These are phyloP conservation scores for Clitocybe nebularis DNA, from an alignment of 1,284 basidiomycete species.

Conservation along the genomic window DNA sequence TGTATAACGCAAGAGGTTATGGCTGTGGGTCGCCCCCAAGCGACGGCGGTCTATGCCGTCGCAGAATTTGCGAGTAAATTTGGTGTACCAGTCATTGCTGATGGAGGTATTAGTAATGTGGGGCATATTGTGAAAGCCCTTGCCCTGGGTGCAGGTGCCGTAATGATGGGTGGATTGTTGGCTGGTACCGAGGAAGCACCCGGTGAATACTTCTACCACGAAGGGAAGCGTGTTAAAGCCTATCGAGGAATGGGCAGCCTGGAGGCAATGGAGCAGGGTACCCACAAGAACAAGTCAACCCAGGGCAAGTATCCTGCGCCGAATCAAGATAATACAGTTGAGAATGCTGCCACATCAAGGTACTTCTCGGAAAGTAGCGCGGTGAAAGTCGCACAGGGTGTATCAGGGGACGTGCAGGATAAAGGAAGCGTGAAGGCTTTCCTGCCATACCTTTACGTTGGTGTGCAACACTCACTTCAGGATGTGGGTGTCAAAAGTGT, in stretches of 20 bases:
- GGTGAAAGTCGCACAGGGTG: conserved; percentile 97
- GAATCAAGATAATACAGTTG: conserved; percentile 50
- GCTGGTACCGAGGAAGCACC: conserved; percentile 97
- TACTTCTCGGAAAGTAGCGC: conserved; percentile 96
- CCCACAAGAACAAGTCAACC: conserved; percentile 37
- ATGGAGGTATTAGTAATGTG: conserved; percentile 94
- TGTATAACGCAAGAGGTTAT: conserved; percentile 99
- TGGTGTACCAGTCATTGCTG: conserved; percentile 97
- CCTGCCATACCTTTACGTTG: conserved; percentile 88
- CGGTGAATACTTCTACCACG: conserved; percentile 98
- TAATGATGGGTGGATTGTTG: conserved; percentile 98
- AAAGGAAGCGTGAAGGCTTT: conserved; percentile 93
- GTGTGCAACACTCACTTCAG: conserved; percentile 95
- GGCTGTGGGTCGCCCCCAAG: conserved; percentile 98
- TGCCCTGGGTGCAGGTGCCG: conserved; percentile 88
- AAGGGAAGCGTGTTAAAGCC: conserved; percentile 97
- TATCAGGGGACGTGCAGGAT: conserved; percentile 95
- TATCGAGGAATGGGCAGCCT: conserved; percentile 98
- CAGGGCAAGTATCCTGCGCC: conserved; percentile 45
- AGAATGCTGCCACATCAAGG: conserved; percentile 95
- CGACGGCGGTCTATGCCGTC: conserved; percentile 93
- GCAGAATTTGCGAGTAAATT: conserved; percentile 93
- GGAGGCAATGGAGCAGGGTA: conserved; percentile 93
- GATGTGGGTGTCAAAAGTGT: conserved; percentile 85
- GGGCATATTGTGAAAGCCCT: conserved; percentile 98